Evolutionary conservation across 768 basidiomycete species (phyloP), one percentile per base, ranked within the genome.

Genomic region (Boletus reticuloceps): DNA sequence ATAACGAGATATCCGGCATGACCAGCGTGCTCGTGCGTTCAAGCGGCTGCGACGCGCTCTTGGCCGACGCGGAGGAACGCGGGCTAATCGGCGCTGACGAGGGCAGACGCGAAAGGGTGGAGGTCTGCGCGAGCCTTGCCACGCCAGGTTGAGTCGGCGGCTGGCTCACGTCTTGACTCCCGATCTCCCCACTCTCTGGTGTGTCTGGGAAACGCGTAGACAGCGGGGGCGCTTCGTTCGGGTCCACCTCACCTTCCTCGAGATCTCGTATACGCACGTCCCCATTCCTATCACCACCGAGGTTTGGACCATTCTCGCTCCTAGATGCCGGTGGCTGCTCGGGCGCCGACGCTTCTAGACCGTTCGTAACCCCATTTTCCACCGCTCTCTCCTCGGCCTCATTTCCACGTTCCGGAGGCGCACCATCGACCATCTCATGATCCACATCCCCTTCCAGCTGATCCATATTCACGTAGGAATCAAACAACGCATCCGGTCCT

Each of bases 1-100:
- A 69, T 32, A 20, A 59, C 19, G 67, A 69, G 19, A 68, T 57
- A 25, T 67, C 61, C 5, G 67, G 67, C 37, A 69, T 59, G 5
- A 51, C 45, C 17, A 69, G 10, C 39, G 44, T n/a, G 13, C 52
- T 34, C 20, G 45, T 0, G 13, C 27, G 27, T 11, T 36, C 20
- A 12, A 51, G 17, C 16, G 47, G 32, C 39, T 54, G 57, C 14
- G 56, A 51, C 7, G 31, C 37, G 14, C 38, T 47, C 45, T n/a
- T 32, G 29, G 16, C 16, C 10, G 56, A 50, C 19, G 16, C 27
- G 10, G 50, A 38, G 12, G 51, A 34, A n/a, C 39, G 31, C 31
- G 56, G 42, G 31, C 47, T 49, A 4, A n/a, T 36, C 4, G 54
- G 54, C 19, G 29, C n/a, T 2, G 56, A 22, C 36, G 46, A 34